Conservation (phyloP, 495 filamentous ascomycete genomes). For the Hyaloscypha variabilis region DNA sequence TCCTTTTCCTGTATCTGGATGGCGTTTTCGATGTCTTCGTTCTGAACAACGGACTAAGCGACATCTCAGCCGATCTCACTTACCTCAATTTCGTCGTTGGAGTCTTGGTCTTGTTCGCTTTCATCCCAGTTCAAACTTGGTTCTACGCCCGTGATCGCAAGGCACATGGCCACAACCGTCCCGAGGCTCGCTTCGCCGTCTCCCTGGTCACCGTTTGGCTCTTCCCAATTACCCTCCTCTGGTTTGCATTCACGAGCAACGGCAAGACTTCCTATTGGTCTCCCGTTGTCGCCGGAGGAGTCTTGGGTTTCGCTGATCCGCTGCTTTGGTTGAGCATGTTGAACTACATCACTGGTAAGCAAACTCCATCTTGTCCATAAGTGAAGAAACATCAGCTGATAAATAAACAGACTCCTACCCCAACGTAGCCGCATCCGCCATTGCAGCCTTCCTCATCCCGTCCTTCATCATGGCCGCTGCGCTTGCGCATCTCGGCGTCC, state of each 20-base stretch:
- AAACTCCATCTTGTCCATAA: not conserved
- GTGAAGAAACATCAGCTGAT: not conserved
- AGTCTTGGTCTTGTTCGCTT: conserved; percentile 39
- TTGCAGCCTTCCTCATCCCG: conserved; percentile 44
- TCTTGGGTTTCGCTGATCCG: conserved; percentile 41
- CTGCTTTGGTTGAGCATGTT: conserved; percentile 42
- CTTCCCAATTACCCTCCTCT: conserved; percentile 40
- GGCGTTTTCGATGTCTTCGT: conserved; percentile 43
- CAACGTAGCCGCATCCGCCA: conserved; percentile 40
- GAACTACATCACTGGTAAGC: conserved; percentile 38
- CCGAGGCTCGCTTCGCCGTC: conserved; percentile 42
- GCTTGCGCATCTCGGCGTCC: conserved; percentile 40
- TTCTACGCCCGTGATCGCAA: conserved; percentile 39
- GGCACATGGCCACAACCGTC: conserved; percentile 34
- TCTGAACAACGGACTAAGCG: conserved; percentile 41
- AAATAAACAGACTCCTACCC: conserved; percentile 36
- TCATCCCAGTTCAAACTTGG: conserved; percentile 41
- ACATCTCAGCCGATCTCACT: conserved; percentile 39
- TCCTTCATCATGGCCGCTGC: conserved; percentile 40
- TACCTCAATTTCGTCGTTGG: conserved; percentile 43
- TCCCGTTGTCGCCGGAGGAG: conserved; percentile 37
- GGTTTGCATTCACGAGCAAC: conserved; percentile 42
- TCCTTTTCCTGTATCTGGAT: conserved; percentile 41
- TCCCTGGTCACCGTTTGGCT: conserved; percentile 41
- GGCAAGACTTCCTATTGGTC: conserved; percentile 41